Evolutionary conservation across 2,329 filamentous ascomycete species (phyloP).

Genomic region (Keithomyces neogunnii): DNA sequence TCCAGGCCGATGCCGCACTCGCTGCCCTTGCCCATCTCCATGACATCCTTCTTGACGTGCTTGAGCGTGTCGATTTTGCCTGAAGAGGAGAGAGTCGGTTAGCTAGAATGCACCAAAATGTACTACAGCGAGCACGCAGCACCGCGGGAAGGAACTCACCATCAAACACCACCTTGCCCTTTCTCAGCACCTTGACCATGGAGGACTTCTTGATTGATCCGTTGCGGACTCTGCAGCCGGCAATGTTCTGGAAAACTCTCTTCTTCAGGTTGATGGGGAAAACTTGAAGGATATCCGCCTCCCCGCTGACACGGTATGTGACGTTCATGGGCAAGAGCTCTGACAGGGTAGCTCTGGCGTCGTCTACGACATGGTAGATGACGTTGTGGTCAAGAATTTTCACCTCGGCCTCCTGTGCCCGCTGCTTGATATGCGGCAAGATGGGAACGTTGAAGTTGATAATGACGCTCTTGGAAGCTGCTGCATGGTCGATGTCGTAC

Average conservation of each 20-base stretch:
- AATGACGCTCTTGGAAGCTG: constrained; percentile 64
- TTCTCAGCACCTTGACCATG: constrained; percentile 64
- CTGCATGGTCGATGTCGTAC: constrained; percentile 83
- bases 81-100: constrained; percentile 24
- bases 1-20: constrained; percentile 89
- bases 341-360: constrained; percentile 59
- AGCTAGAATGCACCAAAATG: constrained; percentile 3
- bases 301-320: constrained; percentile 66
- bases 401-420: constrained; percentile 66
- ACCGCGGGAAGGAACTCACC: constrained; percentile 47
- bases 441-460: constrained; percentile 78
- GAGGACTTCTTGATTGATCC: constrained; percentile 58
- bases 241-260: constrained; percentile 63
- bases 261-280: constrained; percentile 79
- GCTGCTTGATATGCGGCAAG: constrained; percentile 55
- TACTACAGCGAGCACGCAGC: neutral
- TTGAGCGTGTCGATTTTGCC: constrained; percentile 76
- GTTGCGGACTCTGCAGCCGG: constrained; percentile 81
- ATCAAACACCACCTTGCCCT: constrained; percentile 65
- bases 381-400: constrained; percentile 76
- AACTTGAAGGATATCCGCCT: constrained; percentile 75
- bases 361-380: constrained; percentile 73
- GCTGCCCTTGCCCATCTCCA: constrained; percentile 82
- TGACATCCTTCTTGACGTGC: constrained; percentile 85
- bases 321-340: constrained; percentile 60